Conservation (phyloP, 176 grass and related monocot genomes). For the Aegilops speltoides region DNA sequence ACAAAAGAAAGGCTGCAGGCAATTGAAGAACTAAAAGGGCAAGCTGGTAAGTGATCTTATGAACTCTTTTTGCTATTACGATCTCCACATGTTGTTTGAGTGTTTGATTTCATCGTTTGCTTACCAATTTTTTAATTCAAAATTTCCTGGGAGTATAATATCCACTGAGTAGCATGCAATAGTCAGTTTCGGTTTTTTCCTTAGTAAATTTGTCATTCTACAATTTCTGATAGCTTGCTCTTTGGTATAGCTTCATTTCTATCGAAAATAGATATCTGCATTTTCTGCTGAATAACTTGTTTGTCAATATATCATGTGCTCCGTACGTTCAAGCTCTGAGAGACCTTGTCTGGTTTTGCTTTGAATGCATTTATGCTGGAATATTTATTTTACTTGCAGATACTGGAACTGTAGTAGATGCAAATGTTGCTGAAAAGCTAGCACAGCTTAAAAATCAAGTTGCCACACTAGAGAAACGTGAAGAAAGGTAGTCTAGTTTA, state of each 20-base stretch:
- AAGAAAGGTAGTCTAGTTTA: conserved; percentile 71
- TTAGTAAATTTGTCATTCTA: not conserved
- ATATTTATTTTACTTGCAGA: conserved; percentile 44
- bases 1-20: conserved; percentile 83
- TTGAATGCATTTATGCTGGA: not conserved
- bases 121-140: not conserved
- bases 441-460: conserved; percentile 94
- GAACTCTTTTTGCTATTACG: not conserved
- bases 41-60: conserved; percentile 59
- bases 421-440: conserved; percentile 84
- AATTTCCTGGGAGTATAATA: not conserved
- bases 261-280: not conserved
- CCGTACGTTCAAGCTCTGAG: conserved; percentile 18
- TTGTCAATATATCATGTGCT: conserved; percentile 17
- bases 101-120: conserved; percentile 10
- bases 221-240: not conserved
- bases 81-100: conserved; percentile 9
- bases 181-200: conserved; percentile 13
- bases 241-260: not conserved
- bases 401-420: conserved; percentile 58
- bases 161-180: not conserved
- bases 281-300: not conserved
- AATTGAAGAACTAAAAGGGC: conserved; percentile 95
- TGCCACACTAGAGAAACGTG: conserved; percentile 92
- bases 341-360: not conserved